Evolutionary conservation across 257 asterid species (phyloP).

Genomic region (Avicennia marina): DNA sequence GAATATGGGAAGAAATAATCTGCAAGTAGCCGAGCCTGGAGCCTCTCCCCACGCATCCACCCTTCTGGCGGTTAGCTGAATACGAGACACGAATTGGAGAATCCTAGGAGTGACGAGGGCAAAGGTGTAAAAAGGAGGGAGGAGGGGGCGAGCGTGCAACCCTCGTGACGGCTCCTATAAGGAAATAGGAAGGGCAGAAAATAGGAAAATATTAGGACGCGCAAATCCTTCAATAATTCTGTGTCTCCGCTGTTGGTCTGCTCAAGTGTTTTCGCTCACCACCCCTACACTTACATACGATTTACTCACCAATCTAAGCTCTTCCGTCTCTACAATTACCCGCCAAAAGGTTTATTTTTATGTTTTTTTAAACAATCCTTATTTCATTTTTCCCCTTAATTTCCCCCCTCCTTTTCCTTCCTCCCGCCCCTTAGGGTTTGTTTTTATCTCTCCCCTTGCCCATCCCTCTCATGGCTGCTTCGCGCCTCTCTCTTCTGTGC

Average conservation of each 20-base stretch:
- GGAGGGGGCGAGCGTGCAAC: constrained; percentile 4
- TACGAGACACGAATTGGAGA: too few species aligned
- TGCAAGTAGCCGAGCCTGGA: too few species aligned
- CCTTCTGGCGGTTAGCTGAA: too few species aligned
- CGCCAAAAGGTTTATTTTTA: constrained; percentile 59
- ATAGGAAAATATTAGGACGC: background rate
- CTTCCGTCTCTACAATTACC: constrained; percentile 42
- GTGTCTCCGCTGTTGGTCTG: constrained; percentile 36
- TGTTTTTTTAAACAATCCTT: constrained; percentile 32
- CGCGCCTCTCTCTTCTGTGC: constrained; percentile 35
- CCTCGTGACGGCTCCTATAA: background rate
- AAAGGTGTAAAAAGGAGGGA: background rate
- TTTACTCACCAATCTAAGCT: constrained; percentile 30
- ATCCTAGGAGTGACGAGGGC: too few species aligned
- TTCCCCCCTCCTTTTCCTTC: constrained; percentile 15
- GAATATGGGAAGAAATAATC: too few species aligned
- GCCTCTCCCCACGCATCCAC: too few species aligned
- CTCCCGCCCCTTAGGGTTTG: constrained; percentile 48
- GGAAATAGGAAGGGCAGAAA: background rate
- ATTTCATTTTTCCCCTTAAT: constrained; percentile 13
- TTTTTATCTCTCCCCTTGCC: constrained; percentile 18
- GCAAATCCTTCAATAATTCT: constrained; percentile 3
- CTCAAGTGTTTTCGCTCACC: constrained; percentile 33
- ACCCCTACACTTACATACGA: constrained; percentile 21
- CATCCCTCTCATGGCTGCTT: constrained; percentile 37